Percentiles rank a stretch among this genome's conserved stretches.
phyloP scores from a whole-genome alignment of 805 yeast genomes.

The Soucietia sequanensis region DNA sequence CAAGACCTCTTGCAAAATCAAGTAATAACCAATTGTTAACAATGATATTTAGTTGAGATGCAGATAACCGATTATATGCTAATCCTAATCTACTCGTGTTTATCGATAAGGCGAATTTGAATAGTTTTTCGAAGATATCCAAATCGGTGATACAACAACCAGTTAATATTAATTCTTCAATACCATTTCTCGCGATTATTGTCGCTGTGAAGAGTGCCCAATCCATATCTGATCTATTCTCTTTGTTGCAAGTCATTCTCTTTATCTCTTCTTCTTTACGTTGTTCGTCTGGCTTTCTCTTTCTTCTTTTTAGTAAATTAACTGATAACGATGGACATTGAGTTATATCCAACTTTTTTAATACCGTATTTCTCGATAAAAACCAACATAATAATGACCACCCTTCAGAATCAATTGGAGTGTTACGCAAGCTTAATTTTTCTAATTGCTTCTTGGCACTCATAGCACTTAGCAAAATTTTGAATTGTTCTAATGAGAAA shows the following conservation, averaged over 20 bases:
- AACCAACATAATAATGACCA: constrained; percentile 83
- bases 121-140: constrained; percentile 51
- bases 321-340: constrained; percentile 56
- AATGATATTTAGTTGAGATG: constrained; percentile 53
- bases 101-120: constrained; percentile 54
- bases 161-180: constrained; percentile 75
- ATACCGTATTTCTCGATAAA: constrained; percentile 56
- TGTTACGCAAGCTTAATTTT: constrained; percentile 75
- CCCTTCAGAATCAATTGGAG: constrained; percentile 66
- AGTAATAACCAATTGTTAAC: constrained; percentile 57
- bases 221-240: constrained; percentile 72
- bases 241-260: constrained; percentile 48
- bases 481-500: constrained; percentile 72
- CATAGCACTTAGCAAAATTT: constrained; percentile 68
- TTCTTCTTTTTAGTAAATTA: constrained; percentile 41
- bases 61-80: constrained; percentile 67
- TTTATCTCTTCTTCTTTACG: constrained; percentile 24
- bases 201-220: constrained; percentile 79
- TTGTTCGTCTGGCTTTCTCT: constrained; percentile 15
- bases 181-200: constrained; percentile 64
- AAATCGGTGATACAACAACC: constrained; percentile 68
- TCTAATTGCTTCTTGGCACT: constrained; percentile 63
- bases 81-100: constrained; percentile 68
- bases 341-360: constrained; percentile 66
- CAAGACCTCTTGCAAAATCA: constrained; percentile 63